phyloP scores from a whole-genome alignment of 2,329 filamentous ascomycete genomes.

The Sclerotinia sclerotiorum region DNA sequence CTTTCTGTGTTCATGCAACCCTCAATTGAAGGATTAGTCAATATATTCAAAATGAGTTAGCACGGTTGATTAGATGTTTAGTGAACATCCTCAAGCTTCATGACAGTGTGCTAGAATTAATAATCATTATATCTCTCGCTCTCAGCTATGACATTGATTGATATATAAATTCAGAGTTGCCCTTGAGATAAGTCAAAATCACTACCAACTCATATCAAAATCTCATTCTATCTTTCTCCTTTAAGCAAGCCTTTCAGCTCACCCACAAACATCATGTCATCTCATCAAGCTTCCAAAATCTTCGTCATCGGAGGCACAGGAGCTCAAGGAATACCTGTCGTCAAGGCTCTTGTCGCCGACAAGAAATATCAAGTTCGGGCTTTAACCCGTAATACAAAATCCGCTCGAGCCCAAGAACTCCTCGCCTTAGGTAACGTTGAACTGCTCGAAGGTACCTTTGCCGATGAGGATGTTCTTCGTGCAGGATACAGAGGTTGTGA shows the following conservation, averaged over 20 bases:
- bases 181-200: constrained; percentile 39
- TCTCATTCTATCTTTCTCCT: not conserved
- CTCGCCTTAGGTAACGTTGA: constrained; percentile 48
- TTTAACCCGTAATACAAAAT: constrained; percentile 49
- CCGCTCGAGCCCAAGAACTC: constrained; percentile 46
- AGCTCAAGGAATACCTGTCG: constrained; percentile 52
- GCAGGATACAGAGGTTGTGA: constrained; percentile 47
- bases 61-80: not conserved
- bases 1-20: not conserved
- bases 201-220: not conserved
- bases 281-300: constrained; percentile 33
- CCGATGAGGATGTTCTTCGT: constrained; percentile 47
- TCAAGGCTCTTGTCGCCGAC: constrained; percentile 46
- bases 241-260: not conserved
- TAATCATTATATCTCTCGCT: not conserved
- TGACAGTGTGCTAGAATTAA: not conserved
- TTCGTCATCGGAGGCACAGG: constrained; percentile 52
- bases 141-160: constrained; percentile 47
- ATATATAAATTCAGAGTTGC: constrained; percentile 55
- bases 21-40: constrained; percentile 10
- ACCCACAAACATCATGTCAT: constrained; percentile 14
- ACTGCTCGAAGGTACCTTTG: constrained; percentile 50
- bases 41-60: not conserved
- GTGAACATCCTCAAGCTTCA: not conserved
- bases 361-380: constrained; percentile 48